Conservation (phyloP, 2,329 filamentous ascomycete genomes). For the Pochonia chlamydosporia region DNA sequence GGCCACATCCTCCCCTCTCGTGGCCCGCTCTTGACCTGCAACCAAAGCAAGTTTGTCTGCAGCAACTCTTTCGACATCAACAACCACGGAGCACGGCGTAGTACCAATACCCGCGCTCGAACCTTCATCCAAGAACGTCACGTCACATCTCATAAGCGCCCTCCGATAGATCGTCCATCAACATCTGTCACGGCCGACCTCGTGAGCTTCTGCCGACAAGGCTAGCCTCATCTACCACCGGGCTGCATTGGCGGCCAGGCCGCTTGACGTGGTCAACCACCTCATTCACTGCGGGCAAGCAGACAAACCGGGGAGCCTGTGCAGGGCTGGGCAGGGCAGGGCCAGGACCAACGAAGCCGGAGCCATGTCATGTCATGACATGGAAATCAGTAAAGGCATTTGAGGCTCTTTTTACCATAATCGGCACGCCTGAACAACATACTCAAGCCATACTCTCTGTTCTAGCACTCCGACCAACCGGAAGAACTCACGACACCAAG, state of each 20-base stretch:
- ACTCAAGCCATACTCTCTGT: not conserved
- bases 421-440: no score
- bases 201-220: not conserved
- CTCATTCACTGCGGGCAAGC: not conserved
- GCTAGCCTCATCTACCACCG: not conserved
- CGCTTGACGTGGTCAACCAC: not conserved
- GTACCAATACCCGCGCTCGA: no score
- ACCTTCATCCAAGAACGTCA: not conserved
- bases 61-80: not conserved
- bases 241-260: not conserved
- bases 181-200: not conserved
- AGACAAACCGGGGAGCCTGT: not conserved
- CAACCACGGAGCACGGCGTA: no score
- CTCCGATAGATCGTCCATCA: not conserved
- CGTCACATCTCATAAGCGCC: not conserved
- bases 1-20: no score
- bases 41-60: not conserved
- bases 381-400: no score
- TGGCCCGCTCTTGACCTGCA: no score
- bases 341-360: not conserved
- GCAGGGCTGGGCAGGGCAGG: not conserved
- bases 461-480: not conserved
- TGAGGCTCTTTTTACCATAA: no score
- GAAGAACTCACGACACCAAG: not conserved
- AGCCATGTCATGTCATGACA: slow-evolving; percentile 1